Conservation (phyloP, 371 early-diverging fungal species). For the Funneliformis caledonium region DNA sequence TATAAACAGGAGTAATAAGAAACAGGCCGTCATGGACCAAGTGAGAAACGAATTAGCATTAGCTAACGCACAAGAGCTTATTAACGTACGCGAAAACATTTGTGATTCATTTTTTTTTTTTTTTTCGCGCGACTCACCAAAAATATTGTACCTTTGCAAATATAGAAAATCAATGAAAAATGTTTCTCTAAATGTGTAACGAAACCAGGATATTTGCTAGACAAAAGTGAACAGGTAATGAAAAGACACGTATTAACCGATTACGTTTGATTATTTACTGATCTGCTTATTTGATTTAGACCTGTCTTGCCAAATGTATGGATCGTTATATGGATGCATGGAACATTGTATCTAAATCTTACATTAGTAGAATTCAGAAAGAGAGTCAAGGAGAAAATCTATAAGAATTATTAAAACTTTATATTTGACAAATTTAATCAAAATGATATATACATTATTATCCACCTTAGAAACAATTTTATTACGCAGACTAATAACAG, state of each 20-base stretch:
- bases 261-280: slow-evolving; percentile 3
- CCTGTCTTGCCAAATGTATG: slow-evolving; percentile 82
- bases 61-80: slow-evolving; percentile 87
- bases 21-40: slow-evolving; percentile 87
- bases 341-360: slow-evolving; percentile 82
- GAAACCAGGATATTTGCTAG: slow-evolving; percentile 74
- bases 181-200: slow-evolving; percentile 84
- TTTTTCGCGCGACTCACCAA: neutral
- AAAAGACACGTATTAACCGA: neutral
- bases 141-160: neutral
- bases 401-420: neutral
- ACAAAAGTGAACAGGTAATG: slow-evolving; percentile 68
- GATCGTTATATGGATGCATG: slow-evolving; percentile 89
- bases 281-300: slow-evolving; percentile 44
- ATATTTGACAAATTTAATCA: no score
- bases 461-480: no score
- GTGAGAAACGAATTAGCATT: slow-evolving; percentile 82
- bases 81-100: slow-evolving; percentile 61
- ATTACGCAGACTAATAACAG: no score
- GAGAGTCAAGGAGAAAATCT: slow-evolving; percentile 54
- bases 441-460: no score
- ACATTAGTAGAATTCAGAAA: slow-evolving; percentile 71
- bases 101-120: neutral
- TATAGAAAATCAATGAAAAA: slow-evolving; percentile 81
- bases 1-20: slow-evolving; percentile 58